Evolutionary conservation across 2,329 filamentous ascomycete genomes (phyloP), one percentile per base, ranked within the genome.

Genomic region (Fusarium veterinarium): DNA sequence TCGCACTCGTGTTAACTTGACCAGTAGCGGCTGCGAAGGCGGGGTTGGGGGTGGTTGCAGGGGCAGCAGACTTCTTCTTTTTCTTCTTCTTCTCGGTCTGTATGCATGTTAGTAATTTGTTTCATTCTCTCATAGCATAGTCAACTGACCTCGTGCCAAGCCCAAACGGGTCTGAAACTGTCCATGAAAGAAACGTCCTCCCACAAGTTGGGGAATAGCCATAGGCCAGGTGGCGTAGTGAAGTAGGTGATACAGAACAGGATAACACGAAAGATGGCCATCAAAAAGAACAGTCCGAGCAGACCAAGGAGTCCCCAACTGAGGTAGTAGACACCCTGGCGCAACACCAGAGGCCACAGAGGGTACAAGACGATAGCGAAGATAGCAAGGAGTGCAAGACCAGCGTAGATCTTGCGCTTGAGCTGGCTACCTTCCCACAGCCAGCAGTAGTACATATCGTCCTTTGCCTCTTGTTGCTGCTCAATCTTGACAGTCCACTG

Each of bases 131-230:
- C 49, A 19, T 30, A 64, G 8, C 7, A 13, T 16, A 19, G 31
- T 63, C 8, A 53, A 83, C 89, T 82, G 80, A 97, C 94, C 90
- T 97, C 95, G 82, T 99, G 96, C 96, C 96, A 99, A 67, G 94
- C 96, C 95, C 96, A 99, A 10, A 97, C 84, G 25, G 96, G 96
- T 79, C 92, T 92, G 88, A 99, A 99, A 79, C 93, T 97, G 81
- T 99, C 96, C 83, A 99, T 92, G 85, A 99, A 98, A 12, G 95
- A 97, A 33, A 99, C 96, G 80, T 99, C 96, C 82, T 99, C 96
- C 86, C 98, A 99, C 25, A 99, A 85, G 80, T 99, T 99, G 53
- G 96, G 96, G 84, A 95, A 99, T 48, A 99, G 88, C 96, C 96
- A 99, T n/a, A 99, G 87, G 77, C 96, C 96, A 6, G 96, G 96